Base-by-base conservation (phyloP, 2,329 filamentous ascomycete species). In the Dactylonectria macrodidyma region DNA sequence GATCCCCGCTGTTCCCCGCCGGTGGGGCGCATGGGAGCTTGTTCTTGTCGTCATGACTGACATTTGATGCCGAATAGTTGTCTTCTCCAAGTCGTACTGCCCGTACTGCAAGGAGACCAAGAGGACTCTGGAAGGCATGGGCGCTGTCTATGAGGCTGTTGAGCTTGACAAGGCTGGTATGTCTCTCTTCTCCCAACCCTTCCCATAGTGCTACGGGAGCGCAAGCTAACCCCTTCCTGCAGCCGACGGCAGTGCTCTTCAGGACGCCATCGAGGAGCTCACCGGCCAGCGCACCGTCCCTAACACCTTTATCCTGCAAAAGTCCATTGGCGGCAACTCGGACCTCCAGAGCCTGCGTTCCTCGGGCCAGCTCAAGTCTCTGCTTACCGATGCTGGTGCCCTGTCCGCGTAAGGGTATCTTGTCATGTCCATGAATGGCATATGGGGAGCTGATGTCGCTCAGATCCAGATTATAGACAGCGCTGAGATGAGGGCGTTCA, bases 41-140 rank as follows among this genome's bases (percentile, higher is more conserved):
- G 30, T 55, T 19, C 50, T 36, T 48, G 46, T 41, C 52, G 22
- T 48, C n/a, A 48, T 26, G 30, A 66, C 56, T 65, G 57, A 54
- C 36, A 36, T 22, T 22, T 48, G 7, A 38, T 54, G 30, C 38
- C n/a, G 22, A 38, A 6, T 58, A 93, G 93, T 96, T 77, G 93
- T 99, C 81, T 99, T 99, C 89, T 95, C 92, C 84, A 99, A 99
- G 87, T 94, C 92, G 16, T 97, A 94, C 86, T 99, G 96, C 89
- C 95, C 95, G 12, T 97, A 97, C 89, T 98, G 95, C 88, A 87
- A 84, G 66, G 87, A 91, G 67, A 90, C 92, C 75, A 98, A 98
- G 90, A 78, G 86, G 65, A 87, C 94, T 58, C 86, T 99, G 75
- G 89, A 87, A 78, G 85, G 90, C 65, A 75, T 90, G 66, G 90